These are phyloP conservation scores for Ceratocystiopsis brevicomis DNA, from an alignment of 2,329 filamentous ascomycete genomes.

Conservation along the genomic window DNA sequence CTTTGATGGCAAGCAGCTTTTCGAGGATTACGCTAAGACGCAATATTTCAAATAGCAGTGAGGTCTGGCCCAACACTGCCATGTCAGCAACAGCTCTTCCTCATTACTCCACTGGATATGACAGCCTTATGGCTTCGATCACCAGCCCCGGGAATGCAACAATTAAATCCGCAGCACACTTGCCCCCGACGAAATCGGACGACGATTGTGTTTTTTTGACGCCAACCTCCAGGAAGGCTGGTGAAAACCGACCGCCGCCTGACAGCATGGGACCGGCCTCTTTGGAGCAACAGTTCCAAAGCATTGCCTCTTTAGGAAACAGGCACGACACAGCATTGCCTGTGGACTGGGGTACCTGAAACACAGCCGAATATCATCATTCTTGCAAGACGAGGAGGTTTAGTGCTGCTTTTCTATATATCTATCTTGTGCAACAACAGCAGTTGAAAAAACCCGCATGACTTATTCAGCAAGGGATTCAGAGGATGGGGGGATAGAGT, in stretches of 20 bases:
- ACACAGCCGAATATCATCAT: background rate
- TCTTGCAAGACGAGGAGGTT: background rate
- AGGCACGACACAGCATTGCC: slow-evolving; percentile 6
- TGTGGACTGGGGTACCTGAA: slow-evolving; percentile 2
- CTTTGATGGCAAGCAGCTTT: slow-evolving; percentile 20
- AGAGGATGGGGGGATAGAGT: background rate
- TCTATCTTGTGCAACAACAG: too few relatives aligned
- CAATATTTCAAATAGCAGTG: slow-evolving; percentile 22
- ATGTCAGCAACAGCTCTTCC: slow-evolving; percentile 30
- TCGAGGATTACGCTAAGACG: slow-evolving; percentile 31
- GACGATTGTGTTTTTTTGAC: slow-evolving; percentile 7
- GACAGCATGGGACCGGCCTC: slow-evolving; percentile 11
- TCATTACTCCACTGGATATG: slow-evolving; percentile 7
- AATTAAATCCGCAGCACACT: slow-evolving; percentile 6
- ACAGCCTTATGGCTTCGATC: slow-evolving; percentile 7
- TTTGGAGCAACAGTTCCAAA: slow-evolving; percentile 14
- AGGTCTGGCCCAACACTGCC: slow-evolving; percentile 21
- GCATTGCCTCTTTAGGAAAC: slow-evolving; percentile 4
- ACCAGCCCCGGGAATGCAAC: slow-evolving; percentile 4
- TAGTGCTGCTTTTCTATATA: too few relatives aligned
- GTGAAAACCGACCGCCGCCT: slow-evolving; percentile 26
- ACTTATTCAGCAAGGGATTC: background rate
- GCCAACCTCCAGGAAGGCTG: slow-evolving; percentile 16
- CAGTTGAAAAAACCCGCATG: too few relatives aligned
- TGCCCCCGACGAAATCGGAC: slow-evolving; percentile 7